Conservation (phyloP, 345 rosid genomes). For the Streptanthus diversifolius region DNA sequence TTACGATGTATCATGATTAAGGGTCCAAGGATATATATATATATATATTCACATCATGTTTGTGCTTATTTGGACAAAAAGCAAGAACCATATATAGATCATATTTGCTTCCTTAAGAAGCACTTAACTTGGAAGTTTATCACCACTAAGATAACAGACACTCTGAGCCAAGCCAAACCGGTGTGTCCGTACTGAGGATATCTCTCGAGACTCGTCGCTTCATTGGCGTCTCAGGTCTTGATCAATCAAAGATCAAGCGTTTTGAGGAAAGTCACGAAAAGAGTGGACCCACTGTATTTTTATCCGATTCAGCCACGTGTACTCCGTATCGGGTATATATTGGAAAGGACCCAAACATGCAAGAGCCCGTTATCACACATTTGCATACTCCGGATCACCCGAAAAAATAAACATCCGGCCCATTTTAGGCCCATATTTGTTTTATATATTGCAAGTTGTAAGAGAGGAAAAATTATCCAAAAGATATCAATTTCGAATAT, state of each 20-base stretch:
- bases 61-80: neutral
- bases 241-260: neutral
- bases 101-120: neutral
- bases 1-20: slow-evolving; percentile 19
- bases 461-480: neutral
- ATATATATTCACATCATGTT: slow-evolving; percentile 7
- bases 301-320: neutral
- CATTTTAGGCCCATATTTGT: too few species aligned
- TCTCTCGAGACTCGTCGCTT: neutral
- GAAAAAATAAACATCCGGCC: too few species aligned
- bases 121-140: neutral
- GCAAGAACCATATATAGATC: neutral
- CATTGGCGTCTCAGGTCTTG: too few species aligned
- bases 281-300: neutral
- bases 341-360: neutral
- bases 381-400: neutral
- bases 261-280: too few species aligned
- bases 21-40: neutral
- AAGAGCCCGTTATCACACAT: neutral
- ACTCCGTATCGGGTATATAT: neutral
- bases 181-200: neutral
- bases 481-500: neutral
- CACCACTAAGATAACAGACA: neutral
- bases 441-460: too few species aligned
- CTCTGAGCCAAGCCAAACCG: neutral